Conservation (phyloP, 345 rosid species). For the Tarenaya hassleriana region DNA sequence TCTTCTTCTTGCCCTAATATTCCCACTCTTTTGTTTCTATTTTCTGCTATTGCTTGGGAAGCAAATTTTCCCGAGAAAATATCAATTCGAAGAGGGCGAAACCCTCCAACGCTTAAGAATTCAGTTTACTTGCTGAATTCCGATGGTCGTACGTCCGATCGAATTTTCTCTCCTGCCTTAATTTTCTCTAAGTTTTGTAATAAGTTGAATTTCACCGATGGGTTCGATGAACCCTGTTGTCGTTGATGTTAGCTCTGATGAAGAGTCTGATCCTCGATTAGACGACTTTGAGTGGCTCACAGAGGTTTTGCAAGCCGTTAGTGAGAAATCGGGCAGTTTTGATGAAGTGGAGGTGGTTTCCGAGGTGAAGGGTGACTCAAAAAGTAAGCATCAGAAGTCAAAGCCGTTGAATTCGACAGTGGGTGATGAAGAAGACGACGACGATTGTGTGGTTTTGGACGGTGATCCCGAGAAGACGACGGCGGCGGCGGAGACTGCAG, state of each 20-base stretch:
- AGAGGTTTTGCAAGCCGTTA: neutral
- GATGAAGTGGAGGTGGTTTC: neutral
- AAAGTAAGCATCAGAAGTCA: neutral
- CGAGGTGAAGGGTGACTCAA: neutral
- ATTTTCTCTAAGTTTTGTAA: neutral
- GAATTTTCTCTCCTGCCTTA: slow-evolving; percentile 4
- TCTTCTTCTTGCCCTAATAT: too few relatives aligned
- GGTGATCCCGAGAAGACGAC: slow-evolving; percentile 16
- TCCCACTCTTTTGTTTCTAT: too few relatives aligned
- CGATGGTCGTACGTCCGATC: neutral
- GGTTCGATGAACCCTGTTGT: slow-evolving; percentile 9
- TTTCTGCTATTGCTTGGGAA: too few relatives aligned
- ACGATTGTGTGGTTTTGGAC: slow-evolving; percentile 26
- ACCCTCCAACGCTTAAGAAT: neutral
- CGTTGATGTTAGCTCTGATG: slow-evolving; percentile 20
- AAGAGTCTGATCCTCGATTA: neutral
- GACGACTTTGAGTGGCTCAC: neutral
- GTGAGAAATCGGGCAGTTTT: neutral
- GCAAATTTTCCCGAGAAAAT: neutral
- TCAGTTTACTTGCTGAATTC: neutral
- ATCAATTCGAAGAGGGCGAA: neutral
- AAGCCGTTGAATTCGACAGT: neutral
- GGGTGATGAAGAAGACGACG: neutral
- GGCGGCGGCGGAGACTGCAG: neutral
- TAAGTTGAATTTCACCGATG: neutral